A percentile compares a stretch with the other conserved stretches of the same genome.
phyloP scores from a whole-genome alignment of 2,329 filamentous ascomycete genomes.

The Colletotrichum sp. region DNA sequence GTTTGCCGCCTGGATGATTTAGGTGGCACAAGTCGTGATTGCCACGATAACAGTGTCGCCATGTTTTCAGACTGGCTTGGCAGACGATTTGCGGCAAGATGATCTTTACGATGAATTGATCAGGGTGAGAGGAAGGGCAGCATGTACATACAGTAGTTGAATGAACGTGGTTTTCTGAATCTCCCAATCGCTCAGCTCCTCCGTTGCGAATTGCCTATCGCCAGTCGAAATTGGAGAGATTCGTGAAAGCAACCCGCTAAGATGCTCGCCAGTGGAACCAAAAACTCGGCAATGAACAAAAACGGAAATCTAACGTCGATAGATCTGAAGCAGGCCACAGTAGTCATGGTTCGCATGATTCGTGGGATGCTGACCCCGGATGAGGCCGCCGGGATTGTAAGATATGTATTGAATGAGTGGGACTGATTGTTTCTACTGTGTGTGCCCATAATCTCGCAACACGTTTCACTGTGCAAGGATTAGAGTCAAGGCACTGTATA shows the following conservation, averaged over 20 bases:
- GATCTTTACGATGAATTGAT: not conserved
- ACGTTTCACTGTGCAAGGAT: not conserved
- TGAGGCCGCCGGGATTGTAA: not conserved
- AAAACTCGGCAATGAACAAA: fast-evolving
- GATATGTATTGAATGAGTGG: not conserved
- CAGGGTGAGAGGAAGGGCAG: not conserved
- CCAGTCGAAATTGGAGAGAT: not conserved
- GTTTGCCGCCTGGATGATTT: not conserved
- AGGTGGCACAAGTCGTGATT: not conserved
- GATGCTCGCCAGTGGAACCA: not conserved
- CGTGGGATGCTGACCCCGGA: not conserved
- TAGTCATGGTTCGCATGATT: not conserved
- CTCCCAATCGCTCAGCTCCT: not conserved
- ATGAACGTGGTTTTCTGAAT: not conserved
- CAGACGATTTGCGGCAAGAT: not conserved
- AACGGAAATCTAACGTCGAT: not conserved
- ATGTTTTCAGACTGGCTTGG: not conserved
- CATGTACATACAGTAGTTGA: not conserved
- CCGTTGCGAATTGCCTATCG: not conserved
- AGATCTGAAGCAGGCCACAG: not conserved
- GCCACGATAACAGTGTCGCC: not conserved
- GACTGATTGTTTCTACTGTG: not conserved
- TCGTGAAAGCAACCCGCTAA: not conserved
- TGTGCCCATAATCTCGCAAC: fast-evolving
- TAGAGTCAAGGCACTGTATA: not conserved